Evolutionary conservation across 805 yeast genomes (phyloP), one percentile per base, ranked within the genome.

Genomic region (Scheffersomyces lignosus): DNA sequence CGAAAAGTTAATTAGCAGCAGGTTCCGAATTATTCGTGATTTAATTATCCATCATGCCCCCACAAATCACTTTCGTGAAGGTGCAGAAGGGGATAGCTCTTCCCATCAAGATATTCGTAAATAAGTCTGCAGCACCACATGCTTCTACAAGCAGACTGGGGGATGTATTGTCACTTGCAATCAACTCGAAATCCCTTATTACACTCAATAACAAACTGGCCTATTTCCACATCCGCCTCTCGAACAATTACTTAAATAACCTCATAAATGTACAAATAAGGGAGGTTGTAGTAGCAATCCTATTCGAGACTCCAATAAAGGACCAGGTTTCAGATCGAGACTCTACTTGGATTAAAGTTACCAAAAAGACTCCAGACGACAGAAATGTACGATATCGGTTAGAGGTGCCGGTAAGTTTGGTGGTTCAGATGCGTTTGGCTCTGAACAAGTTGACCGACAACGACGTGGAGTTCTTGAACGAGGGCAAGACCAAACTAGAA

Each of bases 101-200:
- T 7, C 49, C 49, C 23, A n/a, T 45, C 15, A 45, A 45, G 34
- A 27, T 45, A n/a, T 42, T 42, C 27, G 43, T 38, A 4, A 40
- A 38, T 20, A 20, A 20, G 10, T 7, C 24, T 20, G 24, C 9
- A 7, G 24, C 10, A 10, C 9, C 9, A 7, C 10, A 7, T 20
- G 9, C 10, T 7, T 7, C 9, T 10, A 20, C 7, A 7, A 20
- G 24, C 24, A 20, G 24, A 10, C 10, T 10, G 10, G n/a, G 18
- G 4, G 37, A 27, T 17, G 26, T 27, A 27, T 23, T 31, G 14
- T 42, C 49, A 15, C 32, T 45, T 14, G 46, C 49, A 15, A 45
- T 45, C 36, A 45, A 45, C 31, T 31, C 36, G 12, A 35, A 36
- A 14, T 45, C 49, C 5, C 27, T 45, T 15, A 40, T 45, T 26